Evolutionary conservation across 1,284 basidiomycete species (phyloP).

Genomic region (Schizophyllum amplum): DNA sequence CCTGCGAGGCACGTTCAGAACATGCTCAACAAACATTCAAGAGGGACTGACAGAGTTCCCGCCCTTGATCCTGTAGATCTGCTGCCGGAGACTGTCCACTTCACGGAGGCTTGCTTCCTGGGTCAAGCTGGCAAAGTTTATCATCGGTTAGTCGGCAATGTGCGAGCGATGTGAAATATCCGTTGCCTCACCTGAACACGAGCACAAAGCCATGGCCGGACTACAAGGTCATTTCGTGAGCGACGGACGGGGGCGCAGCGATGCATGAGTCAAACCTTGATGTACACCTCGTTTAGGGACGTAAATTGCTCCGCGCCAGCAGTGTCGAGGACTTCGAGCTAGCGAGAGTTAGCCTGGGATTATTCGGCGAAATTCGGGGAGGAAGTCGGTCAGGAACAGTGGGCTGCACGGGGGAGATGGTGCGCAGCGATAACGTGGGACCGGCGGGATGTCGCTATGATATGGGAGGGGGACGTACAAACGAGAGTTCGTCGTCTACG

Average conservation of each 20-base stretch:
- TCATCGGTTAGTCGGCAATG: not conserved
- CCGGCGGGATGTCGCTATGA: slow-evolving; percentile 2
- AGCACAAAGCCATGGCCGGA: slow-evolving; percentile 73
- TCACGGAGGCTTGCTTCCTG: slow-evolving; percentile 73
- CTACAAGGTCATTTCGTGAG: slow-evolving; percentile 24
- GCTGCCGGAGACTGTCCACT: slow-evolving; percentile 70
- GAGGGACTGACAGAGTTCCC: slow-evolving; percentile 41
- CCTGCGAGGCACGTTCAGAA: slow-evolving; percentile 24
- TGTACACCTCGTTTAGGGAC: slow-evolving; percentile 71
- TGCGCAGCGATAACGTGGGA: slow-evolving; percentile 11
- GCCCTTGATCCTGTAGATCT: slow-evolving; percentile 77
- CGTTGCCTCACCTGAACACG: slow-evolving; percentile 58
- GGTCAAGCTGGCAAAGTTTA: slow-evolving; percentile 44
- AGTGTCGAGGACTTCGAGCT: slow-evolving; percentile 85
- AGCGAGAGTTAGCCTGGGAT: slow-evolving; percentile 2
- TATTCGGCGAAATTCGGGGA: slow-evolving; percentile 2
- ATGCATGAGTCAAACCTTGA: slow-evolving; percentile 36
- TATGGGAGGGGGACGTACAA: slow-evolving; percentile 29
- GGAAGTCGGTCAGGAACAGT: slow-evolving; percentile 5
- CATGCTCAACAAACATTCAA: slow-evolving; percentile 1
- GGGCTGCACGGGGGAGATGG: slow-evolving; percentile 6
- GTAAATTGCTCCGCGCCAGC: slow-evolving; percentile 86
- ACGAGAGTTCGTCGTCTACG: slow-evolving; percentile 52
- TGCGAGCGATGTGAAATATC: not conserved
- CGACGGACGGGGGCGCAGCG: not conserved